phyloP scores from a whole-genome alignment of 1,139 yeast species.

The Candida sp. region DNA sequence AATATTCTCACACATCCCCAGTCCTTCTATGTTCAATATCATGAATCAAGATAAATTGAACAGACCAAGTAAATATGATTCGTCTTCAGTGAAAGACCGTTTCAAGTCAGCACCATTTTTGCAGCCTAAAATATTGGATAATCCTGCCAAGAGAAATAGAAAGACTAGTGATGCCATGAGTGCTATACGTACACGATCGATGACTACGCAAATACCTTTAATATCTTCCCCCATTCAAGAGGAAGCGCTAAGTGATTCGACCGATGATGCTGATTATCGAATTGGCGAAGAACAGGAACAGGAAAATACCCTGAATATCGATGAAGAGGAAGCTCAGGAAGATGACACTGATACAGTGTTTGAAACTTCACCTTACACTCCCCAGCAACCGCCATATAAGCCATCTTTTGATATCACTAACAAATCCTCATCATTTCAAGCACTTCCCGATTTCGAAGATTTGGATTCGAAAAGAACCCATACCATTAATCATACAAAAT shows the following conservation, averaged over 20 bases:
- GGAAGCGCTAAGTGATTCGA: conserved; percentile 28
- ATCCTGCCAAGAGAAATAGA: conserved; percentile 22
- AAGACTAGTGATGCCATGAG: conserved; percentile 14
- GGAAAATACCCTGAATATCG: conserved; percentile 16
- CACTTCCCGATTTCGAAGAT: conserved; percentile 44
- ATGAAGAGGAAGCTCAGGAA: conserved; percentile 9
- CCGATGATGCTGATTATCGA: conserved; percentile 34
- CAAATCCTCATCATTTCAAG: conserved; percentile 21
- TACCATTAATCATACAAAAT: conserved; percentile 35
- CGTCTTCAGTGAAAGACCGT: conserved; percentile 42
- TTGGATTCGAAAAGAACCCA: conserved; percentile 45
- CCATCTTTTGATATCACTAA: conserved; percentile 8
- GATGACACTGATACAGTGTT: conserved; percentile 16
- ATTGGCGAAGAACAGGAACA: conserved; percentile 17
- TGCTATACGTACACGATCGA: conserved; percentile 44
- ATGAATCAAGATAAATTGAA: conserved; percentile 43
- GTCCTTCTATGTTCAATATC: conserved; percentile 38
- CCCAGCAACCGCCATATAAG: conserved; percentile 36
- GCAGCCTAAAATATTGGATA: conserved; percentile 38
- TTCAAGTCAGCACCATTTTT: conserved; percentile 49
- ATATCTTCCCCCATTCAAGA: conserved; percentile 42
- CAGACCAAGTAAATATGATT: conserved; percentile 36
- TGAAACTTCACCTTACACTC: conserved; percentile 39
- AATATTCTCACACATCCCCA: conserved; percentile 41
- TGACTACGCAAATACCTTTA: conserved; percentile 30